These are phyloP conservation scores for Sporothrix dimorphospora DNA, from an alignment of 2,329 filamentous ascomycete species.

Conservation along the genomic window DNA sequence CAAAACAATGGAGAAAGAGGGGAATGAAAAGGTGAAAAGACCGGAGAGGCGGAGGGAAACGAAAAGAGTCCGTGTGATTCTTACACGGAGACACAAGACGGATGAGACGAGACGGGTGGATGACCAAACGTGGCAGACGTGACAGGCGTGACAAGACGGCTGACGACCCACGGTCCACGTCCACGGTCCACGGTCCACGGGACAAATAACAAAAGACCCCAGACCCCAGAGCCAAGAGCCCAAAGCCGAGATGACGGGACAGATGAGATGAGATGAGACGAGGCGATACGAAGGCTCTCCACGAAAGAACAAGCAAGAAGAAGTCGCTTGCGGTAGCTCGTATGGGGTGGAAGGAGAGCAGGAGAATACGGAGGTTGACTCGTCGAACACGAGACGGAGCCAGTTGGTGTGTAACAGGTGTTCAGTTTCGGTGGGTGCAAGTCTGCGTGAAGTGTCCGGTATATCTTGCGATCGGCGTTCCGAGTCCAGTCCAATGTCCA, in stretches of 20 bases:
- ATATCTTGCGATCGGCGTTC: neutral
- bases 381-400: neutral
- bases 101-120: neutral
- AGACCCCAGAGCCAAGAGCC: too few species aligned
- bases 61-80: neutral
- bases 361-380: neutral
- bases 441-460: neutral
- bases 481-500: neutral
- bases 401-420: neutral
- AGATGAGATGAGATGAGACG: neutral
- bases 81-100: too few species aligned
- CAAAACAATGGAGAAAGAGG: neutral
- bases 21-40: neutral
- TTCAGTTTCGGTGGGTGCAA: too few species aligned
- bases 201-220: too few species aligned
- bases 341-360: neutral
- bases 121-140: neutral
- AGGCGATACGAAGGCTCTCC: neutral
- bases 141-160: neutral
- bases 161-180: neutral
- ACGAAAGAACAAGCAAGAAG: neutral
- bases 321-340: conserved; percentile 2
- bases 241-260: neutral
- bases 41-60: neutral
- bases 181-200: neutral